Percentiles rank a stretch among this genome's conserved stretches.
Evolutionary conservation across 208 protist species (phyloP).

Genomic region (Spongospora subterranea): DNA sequence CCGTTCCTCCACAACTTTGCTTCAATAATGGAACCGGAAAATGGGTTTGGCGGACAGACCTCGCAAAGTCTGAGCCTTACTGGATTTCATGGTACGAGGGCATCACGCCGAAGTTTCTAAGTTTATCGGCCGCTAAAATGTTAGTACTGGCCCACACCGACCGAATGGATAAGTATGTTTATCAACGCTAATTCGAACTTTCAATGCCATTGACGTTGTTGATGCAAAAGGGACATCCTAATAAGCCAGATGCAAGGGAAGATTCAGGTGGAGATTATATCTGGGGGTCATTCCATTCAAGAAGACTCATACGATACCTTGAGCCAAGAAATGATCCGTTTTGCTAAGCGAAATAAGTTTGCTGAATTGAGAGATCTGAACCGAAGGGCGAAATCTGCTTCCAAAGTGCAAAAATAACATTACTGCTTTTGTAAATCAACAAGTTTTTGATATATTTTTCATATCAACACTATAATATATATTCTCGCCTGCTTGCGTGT

Average conservation of each 20-base stretch:
- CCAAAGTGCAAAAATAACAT: too few relatives aligned
- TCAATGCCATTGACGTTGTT: not conserved
- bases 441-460: too few relatives aligned
- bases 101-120: not conserved
- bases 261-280: constrained; percentile 23
- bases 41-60: constrained; percentile 5
- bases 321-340: not conserved
- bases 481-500: too few relatives aligned
- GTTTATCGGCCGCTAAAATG: not conserved
- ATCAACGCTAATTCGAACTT: not conserved
- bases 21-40: not conserved
- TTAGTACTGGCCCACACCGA: not conserved
- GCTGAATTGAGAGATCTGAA: not conserved
- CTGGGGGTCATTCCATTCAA: constrained; percentile 20
- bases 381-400: too few relatives aligned
- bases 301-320: not conserved
- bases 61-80: not conserved
- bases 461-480: too few relatives aligned
- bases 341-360: constrained; percentile 20
- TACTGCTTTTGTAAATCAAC: too few relatives aligned
- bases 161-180: constrained; percentile 48
- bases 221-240: constrained; percentile 46
- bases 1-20: not conserved
- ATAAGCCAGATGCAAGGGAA: constrained; percentile 36
- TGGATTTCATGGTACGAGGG: constrained; percentile 20